These are phyloP conservation scores for Citrus sp. DNA, from an alignment of 345 rosid genomes.

Conservation along the genomic window DNA sequence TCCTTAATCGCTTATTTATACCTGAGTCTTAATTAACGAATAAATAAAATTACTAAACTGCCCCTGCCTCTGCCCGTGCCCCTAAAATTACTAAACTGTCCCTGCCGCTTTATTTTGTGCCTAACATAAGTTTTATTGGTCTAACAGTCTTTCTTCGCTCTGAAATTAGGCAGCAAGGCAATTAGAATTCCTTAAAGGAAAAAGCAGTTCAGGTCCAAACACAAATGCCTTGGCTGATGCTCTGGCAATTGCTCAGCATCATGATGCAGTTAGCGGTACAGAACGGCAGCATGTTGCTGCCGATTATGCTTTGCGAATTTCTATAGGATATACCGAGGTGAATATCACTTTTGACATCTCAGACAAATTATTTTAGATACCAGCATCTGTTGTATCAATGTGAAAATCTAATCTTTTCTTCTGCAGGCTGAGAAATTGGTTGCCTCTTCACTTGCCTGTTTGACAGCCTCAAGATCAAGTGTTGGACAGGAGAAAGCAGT, in stretches of 20 bases:
- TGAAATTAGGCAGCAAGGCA: constrained; percentile 73
- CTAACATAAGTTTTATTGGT: too few relatives aligned
- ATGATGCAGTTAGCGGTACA: constrained; percentile 98
- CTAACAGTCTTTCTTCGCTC: constrained; percentile 2
- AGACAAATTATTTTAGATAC: neutral
- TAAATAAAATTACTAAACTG: too few relatives aligned
- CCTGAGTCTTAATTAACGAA: too few relatives aligned
- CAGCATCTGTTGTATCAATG: neutral
- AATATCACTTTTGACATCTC: constrained; percentile 2
- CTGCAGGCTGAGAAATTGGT: constrained; percentile 3
- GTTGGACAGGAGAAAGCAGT: neutral
- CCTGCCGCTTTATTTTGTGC: too few relatives aligned
- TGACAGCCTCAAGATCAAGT: neutral
- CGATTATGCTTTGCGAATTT: constrained; percentile 88
- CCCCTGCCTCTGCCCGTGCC: too few relatives aligned
- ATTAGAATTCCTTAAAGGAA: constrained; percentile 78
- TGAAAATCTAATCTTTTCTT: neutral
- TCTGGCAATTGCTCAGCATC: constrained; percentile 92
- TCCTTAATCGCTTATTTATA: too few relatives aligned
- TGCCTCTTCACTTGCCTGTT: neutral
- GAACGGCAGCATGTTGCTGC: constrained; percentile 93
- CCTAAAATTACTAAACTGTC: too few relatives aligned
- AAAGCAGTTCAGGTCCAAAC: constrained; percentile 56
- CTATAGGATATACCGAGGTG: constrained; percentile 84
- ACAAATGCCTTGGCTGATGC: constrained; percentile 75